Conservation (phyloP, 2,329 filamentous ascomycete genomes). For the Diplodia scrobiculata region DNA sequence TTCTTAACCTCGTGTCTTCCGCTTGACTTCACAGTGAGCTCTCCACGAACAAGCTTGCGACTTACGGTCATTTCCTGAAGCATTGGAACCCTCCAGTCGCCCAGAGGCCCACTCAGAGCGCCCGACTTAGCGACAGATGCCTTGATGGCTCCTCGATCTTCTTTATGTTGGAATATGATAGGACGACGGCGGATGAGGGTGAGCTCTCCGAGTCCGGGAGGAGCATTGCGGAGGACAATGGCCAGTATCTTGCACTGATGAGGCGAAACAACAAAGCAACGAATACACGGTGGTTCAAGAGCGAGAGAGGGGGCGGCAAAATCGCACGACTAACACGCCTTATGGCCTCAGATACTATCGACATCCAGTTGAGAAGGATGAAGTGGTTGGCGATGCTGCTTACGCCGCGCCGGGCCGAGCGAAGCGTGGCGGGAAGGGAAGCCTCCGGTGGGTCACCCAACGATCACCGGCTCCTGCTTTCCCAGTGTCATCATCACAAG, state of each 20-base stretch:
- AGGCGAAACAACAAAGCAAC: neutral
- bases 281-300: neutral
- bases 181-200: neutral
- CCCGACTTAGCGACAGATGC: neutral
- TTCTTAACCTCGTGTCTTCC: constrained; percentile 9
- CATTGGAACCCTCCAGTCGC: neutral
- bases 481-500: constrained; percentile 1
- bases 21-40: neutral
- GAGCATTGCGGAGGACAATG: neutral
- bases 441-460: neutral
- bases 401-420: constrained; percentile 14
- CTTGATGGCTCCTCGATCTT: neutral
- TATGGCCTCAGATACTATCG: neutral
- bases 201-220: neutral
- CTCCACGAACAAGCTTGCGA: neutral
- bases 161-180: neutral
- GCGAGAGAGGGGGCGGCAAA: neutral
- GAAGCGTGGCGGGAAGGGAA: neutral
- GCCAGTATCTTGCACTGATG: neutral
- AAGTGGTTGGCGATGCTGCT: neutral
- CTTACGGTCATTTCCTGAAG: neutral
- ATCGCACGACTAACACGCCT: neutral
- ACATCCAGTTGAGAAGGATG: neutral
- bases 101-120: neutral
- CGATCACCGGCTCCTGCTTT: constrained; percentile 6